Conservation (phyloP, 331 rosid species). For the Pyracantha coccinea region DNA sequence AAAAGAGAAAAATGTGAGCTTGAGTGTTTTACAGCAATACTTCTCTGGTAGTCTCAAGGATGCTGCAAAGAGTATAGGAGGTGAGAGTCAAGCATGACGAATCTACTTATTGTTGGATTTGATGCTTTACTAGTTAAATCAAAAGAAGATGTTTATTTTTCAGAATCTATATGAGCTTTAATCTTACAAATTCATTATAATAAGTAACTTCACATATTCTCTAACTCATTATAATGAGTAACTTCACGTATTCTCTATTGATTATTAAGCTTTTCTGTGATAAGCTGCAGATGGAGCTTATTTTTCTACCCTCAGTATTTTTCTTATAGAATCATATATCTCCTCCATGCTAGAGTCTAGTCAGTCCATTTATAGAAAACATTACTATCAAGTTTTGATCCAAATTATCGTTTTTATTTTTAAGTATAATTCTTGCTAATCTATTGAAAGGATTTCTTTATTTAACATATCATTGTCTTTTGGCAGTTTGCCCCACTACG, state of each 20-base stretch:
- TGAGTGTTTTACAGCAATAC: conserved; percentile 75
- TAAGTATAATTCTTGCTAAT: neutral
- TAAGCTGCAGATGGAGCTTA: no score
- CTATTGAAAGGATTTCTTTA: neutral
- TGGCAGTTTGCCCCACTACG: conserved; percentile 83
- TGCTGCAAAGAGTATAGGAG: conserved; percentile 88
- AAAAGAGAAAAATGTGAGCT: conserved; percentile 71
- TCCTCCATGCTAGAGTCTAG: no score
- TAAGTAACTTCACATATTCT: no score
- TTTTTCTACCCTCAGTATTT: no score
- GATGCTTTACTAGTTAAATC: neutral
- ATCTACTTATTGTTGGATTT: conserved; percentile 14
- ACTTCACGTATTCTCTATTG: no score
- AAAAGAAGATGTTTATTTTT: neutral
- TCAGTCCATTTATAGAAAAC: neutral
- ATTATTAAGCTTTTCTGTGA: no score
- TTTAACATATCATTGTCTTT: conserved; percentile 14
- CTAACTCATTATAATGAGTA: no score
- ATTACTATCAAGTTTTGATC: neutral
- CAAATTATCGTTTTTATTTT: neutral
- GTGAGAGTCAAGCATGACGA: conserved; percentile 31
- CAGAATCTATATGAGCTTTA: neutral
- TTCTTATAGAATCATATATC: no score
- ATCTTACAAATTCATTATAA: no score
- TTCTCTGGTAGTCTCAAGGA: conserved; percentile 94